These are phyloP conservation scores for Xerocomus spinulosus DNA, from an alignment of 768 basidiomycete genomes.

Conservation along the genomic window DNA sequence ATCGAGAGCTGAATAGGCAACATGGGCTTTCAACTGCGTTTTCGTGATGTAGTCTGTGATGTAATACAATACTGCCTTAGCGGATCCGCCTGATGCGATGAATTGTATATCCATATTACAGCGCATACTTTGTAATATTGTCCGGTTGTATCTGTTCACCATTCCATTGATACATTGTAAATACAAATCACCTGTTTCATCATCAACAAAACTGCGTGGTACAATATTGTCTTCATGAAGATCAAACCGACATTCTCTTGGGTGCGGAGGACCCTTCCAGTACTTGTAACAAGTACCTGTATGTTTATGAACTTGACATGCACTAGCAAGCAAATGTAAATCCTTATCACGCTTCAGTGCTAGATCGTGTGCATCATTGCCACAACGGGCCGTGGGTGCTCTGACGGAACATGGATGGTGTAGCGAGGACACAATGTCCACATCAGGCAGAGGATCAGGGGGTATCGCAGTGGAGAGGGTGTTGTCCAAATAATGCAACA, in stretches of 20 bases:
- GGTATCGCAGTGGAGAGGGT: background rate
- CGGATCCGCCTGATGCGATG: slow-evolving; percentile 16
- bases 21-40: background rate
- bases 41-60: slow-evolving; percentile 37
- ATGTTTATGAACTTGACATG: background rate
- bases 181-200: background rate
- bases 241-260: background rate
- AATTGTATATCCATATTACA: too few species aligned
- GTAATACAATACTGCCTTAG: slow-evolving; percentile 31
- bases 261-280: background rate
- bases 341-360: background rate
- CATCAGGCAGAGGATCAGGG: background rate
- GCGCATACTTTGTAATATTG: too few species aligned
- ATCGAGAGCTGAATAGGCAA: background rate
- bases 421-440: background rate
- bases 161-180: background rate
- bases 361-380: too few species aligned
- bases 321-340: background rate
- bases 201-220: background rate
- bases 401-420: background rate
- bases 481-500: background rate
- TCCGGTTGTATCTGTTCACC: too few species aligned
- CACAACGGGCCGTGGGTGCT: background rate
- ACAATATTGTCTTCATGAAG: background rate
- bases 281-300: background rate